phyloP scores from a whole-genome alignment of 306 rosid genomes.

The Medicago ruthenica region DNA sequence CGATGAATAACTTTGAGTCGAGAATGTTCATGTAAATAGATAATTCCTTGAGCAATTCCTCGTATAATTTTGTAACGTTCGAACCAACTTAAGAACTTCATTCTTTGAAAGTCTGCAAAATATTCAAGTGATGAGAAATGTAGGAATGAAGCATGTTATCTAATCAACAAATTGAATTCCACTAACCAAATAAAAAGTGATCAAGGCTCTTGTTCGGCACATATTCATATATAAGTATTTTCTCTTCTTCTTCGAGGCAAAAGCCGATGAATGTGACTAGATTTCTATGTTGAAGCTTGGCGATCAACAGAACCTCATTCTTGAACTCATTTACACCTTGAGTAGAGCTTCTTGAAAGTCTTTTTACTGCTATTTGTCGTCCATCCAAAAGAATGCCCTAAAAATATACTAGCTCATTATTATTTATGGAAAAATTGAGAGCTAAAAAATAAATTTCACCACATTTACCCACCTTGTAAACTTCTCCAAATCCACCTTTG shows the following conservation, averaged over 20 bases:
- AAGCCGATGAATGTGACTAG: constrained; percentile 18
- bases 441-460: background rate
- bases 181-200: constrained; percentile 21
- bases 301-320: constrained; percentile 17
- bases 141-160: background rate
- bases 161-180: background rate
- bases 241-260: constrained; percentile 10
- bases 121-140: background rate
- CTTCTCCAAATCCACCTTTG: constrained; percentile 36
- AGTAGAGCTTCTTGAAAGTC: constrained; percentile 21
- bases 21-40: constrained; percentile 31
- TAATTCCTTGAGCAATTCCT: constrained; percentile 35
- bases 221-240: constrained; percentile 22
- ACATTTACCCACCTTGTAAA: constrained; percentile 13
- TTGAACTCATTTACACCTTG: constrained; percentile 32
- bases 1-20: constrained; percentile 32
- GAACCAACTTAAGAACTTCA: constrained; percentile 1
- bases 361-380: constrained; percentile 21
- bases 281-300: constrained; percentile 33
- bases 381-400: constrained; percentile 23
- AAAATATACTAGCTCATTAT: background rate
- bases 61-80: constrained; percentile 19
- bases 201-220: constrained; percentile 28
- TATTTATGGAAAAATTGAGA: background rate
- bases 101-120: background rate